These are phyloP conservation scores for Crithidia thermophila DNA, from an alignment of 208 protist species.

Conservation along the genomic window DNA sequence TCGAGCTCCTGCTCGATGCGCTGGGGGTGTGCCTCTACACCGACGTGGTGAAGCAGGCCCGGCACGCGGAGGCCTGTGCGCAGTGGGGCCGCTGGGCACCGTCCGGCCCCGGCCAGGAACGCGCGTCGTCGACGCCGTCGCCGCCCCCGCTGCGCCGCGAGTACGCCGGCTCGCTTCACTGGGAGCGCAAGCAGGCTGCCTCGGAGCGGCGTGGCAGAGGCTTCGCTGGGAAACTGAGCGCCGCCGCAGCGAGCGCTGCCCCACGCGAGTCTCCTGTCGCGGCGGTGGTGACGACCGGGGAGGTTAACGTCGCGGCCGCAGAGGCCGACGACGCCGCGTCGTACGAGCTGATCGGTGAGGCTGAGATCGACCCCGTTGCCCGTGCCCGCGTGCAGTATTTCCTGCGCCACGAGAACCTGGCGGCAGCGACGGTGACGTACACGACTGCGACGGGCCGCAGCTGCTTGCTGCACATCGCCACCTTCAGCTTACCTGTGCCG, in stretches of 20 bases:
- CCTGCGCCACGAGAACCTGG: slow-evolving; percentile 51
- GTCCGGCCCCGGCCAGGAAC: slow-evolving; percentile 1
- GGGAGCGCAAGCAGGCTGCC: slow-evolving; percentile 46
- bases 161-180: slow-evolving; percentile 61
- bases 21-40: slow-evolving; percentile 83
- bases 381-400: slow-evolving; percentile 85
- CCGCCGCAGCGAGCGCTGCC: neutral
- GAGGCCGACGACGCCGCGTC: neutral
- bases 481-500: slow-evolving; percentile 50
- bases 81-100: slow-evolving; percentile 73
- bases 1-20: slow-evolving; percentile 87
- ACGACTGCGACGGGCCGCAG: slow-evolving; percentile 19
- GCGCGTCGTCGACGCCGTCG: slow-evolving; percentile 47
- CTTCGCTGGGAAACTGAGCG: neutral
- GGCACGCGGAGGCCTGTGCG: slow-evolving; percentile 60
- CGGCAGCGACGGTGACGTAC: slow-evolving; percentile 7
- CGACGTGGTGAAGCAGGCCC: slow-evolving; percentile 51
- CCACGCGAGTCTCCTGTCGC: neutral
- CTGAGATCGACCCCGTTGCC: slow-evolving; percentile 64
- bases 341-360: slow-evolving; percentile 47
- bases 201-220: neutral
- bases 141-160: slow-evolving; percentile 82
- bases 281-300: neutral
- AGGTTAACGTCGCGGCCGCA: too few species aligned
- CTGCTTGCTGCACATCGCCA: slow-evolving; percentile 52